Evolutionary conservation across 495 filamentous ascomycete genomes (phyloP).

Genomic region (Aspergillus nidulans): DNA sequence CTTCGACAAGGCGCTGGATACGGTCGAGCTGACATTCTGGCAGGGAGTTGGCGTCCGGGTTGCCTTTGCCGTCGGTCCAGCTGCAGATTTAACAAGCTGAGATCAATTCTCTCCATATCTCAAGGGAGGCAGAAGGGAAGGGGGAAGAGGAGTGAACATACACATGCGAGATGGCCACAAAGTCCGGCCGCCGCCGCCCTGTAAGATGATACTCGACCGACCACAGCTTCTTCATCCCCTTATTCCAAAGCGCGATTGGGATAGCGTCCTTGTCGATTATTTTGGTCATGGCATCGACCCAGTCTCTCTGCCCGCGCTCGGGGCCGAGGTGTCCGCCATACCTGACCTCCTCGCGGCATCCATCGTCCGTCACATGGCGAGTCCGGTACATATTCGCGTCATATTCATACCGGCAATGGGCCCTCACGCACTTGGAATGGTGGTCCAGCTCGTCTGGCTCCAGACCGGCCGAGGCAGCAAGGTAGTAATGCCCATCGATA

Average conservation of each 20-base stretch:
- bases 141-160: not conserved
- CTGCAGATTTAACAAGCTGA: not conserved
- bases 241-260: conserved; percentile 8
- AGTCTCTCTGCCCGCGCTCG: conserved; percentile 1
- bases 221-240: not conserved
- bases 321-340: conserved; percentile 1
- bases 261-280: not conserved
- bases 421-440: not conserved
- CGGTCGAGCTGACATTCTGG: conserved; percentile 8
- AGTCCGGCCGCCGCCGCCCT: not conserved
- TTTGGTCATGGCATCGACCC: not conserved
- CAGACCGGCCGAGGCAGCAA: not conserved
- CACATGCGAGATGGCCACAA: conserved; percentile 11
- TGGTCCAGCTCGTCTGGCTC: not conserved
- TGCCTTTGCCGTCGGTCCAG: conserved; percentile 9
- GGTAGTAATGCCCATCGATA: conserved; percentile 8
- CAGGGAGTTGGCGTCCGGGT: not conserved
- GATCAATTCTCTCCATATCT: too few relatives aligned
- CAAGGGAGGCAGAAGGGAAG: too few relatives aligned
- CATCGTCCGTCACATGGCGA: not conserved
- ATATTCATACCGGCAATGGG: conserved; percentile 2
- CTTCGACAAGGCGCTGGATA: conserved; percentile 6
- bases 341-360: not conserved
- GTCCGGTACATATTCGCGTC: not conserved
- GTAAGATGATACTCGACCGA: not conserved